Conservation (phyloP, 768 basidiomycete species). For the Tephrocybe sp. region DNA sequence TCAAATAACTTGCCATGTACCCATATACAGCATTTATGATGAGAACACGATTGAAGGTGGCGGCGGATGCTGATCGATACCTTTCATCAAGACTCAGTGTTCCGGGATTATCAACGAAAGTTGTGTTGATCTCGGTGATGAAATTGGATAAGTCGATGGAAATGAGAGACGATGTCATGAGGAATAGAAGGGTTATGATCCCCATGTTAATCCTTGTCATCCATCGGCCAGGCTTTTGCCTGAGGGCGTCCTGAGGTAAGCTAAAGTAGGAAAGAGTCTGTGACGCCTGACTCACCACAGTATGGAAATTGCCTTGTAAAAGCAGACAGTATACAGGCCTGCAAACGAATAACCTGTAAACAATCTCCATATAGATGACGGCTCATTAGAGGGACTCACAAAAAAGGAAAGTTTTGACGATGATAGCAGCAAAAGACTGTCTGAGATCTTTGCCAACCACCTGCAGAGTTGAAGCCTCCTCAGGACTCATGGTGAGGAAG, state of each 20-base stretch:
- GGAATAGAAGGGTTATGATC: conserved; percentile 4
- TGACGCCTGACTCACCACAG: not conserved
- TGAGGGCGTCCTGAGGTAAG: not conserved
- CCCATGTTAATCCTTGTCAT: conserved; percentile 6
- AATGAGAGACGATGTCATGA: conserved; percentile 2
- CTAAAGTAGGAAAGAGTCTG: no score
- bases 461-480: conserved; percentile 2
- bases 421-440: conserved; percentile 10
- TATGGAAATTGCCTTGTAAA: conserved; percentile 5
- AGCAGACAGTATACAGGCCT: conserved; percentile 5
- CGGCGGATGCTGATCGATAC: not conserved
- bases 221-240: conserved; percentile 1
- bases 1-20: conserved; percentile 3
- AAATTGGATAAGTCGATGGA: conserved; percentile 7
- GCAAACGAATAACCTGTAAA: not conserved
- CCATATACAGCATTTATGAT: conserved; percentile 5
- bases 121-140: conserved; percentile 2
- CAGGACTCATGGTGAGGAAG: not conserved
- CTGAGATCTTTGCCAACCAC: conserved; percentile 5
- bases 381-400: conserved; percentile 1
- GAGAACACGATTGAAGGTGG: conserved; percentile 5
- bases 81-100: not conserved
- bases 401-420: conserved; percentile 8
- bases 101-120: conserved; percentile 3
- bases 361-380: not conserved